Evolutionary conservation across 805 yeast genomes (phyloP), one percentile per base, ranked within the genome.

Genomic region (Wickerhamomyces bovis): DNA sequence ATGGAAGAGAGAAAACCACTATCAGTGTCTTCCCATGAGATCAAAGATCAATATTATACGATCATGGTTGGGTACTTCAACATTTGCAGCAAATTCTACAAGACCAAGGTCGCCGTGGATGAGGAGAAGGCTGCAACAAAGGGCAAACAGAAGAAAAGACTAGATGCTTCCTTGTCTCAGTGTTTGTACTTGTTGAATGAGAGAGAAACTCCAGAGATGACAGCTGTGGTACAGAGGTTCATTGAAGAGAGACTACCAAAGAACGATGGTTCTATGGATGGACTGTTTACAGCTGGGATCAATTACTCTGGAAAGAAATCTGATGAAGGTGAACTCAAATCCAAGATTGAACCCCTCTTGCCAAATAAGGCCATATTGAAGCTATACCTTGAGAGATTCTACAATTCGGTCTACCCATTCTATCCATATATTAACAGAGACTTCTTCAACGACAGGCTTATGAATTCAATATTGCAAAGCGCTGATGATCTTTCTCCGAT

Each of bases 341-440:
- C 58, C 20, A 56, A 62, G 43, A 62, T 71, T 10, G 67, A 66
- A 48, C 38, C 53, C 2, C 56, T 66, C 0, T 53, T 75, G 7
- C 81, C 82, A 0, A 52, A 61, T 4, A 63, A 58, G 39, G 61
- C 58, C 20, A 63, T 71, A 2, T 57, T 71, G 6, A 74, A 73
- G 72, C 53, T 67, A 28, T 64, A 74, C 25, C 44, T 76, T 21
- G 64, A 66, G 18, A 52, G 76, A 3, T 77, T 68, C 53, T 76
- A 74, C 57, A 54, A 56, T 19, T 64, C 62, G 52, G 53, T 76
- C 7, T 74, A 75, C 53, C 76, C 80, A 2, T 75, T 70, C 51
- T 65, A 69, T 62, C 81, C 82, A 1, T 74, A 61, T 42, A 38
- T 77, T 19, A 77, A 74, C 47, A 68, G 70, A 47, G 53, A 49